Evolutionary conservation across 192 early-diverging fungal genomes (phyloP), one percentile per base, ranked within the genome.

Genomic region (Mortierella claussenii): DNA sequence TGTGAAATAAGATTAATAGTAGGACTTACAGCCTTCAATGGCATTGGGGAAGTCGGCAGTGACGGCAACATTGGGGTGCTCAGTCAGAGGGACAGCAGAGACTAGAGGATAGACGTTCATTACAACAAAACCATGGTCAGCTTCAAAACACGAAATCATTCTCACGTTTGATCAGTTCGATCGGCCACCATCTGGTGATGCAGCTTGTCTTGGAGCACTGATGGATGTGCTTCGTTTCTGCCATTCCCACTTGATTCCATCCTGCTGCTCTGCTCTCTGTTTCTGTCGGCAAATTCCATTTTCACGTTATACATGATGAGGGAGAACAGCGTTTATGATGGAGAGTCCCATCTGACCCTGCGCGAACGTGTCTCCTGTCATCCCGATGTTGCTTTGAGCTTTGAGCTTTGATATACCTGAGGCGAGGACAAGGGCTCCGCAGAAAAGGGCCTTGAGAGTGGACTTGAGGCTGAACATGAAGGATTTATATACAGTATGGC

Each of bases 391-490:
- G 10, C 40, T 42, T 42, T 42, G 40, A 42, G 17, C 17, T 42
- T 42, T 42, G 40, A 11, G 40, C 40, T 11, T 42, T 42, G n/a
- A n/a, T n/a, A 28, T 76, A 76, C 73, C 73, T 76, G 73, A 60
- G 34, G 73, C 73, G 11, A 76, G 59, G 51, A 67, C 17, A 37
- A 76, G 45, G 31, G 73, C 73, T 28, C 73, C 52, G 30, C 52
- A 60, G 47, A 76, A 26, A 50, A 76, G 64, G 59, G 73, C 73
- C 63, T 76, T 76, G 73, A 76, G 63, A 23, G 73, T 61, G n/a
- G 48, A 32, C 73, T 76, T 76, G 37, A 76, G 51, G 60, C 65
- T 61, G 51, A 76, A 54, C 73, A 76, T 75, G 57, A 33, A 51
- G 44, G 34, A 23, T 36, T 34, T 17, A 30, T 20, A 33, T 18